Base-by-base conservation (phyloP, 202 grass and related monocot genomes). In the Setaria viridis region DNA sequence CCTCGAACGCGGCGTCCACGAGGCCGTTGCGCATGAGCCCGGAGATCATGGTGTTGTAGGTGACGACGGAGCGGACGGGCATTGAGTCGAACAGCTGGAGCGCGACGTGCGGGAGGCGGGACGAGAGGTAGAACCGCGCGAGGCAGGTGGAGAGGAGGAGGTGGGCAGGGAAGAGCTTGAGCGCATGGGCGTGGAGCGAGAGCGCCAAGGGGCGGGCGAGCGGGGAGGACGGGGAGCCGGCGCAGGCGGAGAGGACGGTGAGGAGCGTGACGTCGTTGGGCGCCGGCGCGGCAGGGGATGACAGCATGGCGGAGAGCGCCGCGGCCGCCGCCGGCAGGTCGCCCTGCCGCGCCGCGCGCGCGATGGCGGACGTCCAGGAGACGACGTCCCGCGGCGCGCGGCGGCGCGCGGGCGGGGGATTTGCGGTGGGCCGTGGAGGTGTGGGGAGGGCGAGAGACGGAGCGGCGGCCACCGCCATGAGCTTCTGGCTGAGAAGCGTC, bases 11-110 rank as follows among this genome's bases (percentile, higher is more conserved):
- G 6, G 62, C 39, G 13, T 56, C 43, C 1, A 87, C 77, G n/a
- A 79, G 79, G 43, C 81, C 82, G 73, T 83, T 82, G 0, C 85
- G 88, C 49, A 77, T 48, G 46, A 81, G 79, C 12, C 75, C 86
- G 1, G 85, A 85, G 54, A 95, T 70, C 89, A 98, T 83, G 11
- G 91, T 98, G 71, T 92, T 95, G 81, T 91, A 86, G 48, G 92
- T 91, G 63, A 93, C 72, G 10, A 72, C 49, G 1, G 87, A 91
- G 41, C 90, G 70, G 25, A 78, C 35, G 21, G 85, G 82, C 70
- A 69, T 78, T 2, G 37, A 5, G 17, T 74, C 82, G 76, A 88
- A 91, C 19, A 83, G 21, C 78, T 92, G 83, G 78, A 89, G 76
- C 72, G 84, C 87, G 55, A 94, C 85, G 82, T 87, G 88, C 32